Evolutionary conservation across 805 yeast species (phyloP), one percentile per base, ranked within the genome.

Genomic region (Wickerhamia fluorescens): DNA sequence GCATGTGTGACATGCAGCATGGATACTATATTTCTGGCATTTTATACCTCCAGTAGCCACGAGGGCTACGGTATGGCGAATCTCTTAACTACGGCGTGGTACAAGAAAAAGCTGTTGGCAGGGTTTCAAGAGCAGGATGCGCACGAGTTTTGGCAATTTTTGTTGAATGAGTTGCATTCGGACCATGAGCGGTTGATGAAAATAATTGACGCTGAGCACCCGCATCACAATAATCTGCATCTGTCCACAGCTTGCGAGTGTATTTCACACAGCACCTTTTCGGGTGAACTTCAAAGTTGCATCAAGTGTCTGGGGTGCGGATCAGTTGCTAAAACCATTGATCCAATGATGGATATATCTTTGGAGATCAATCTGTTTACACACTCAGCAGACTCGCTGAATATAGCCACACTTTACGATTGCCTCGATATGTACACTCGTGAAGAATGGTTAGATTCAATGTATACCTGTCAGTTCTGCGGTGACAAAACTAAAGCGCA

Each of bases 121-220:
- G 99, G 99, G 2, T 88, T 88, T 42, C 81, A 92, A 20, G 96
- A 92, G 55, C 99, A 92, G 56, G 99, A 92, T 52, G 97, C 98
- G 0, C 99, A 92, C 56, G 99, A 92, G 55, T 92, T 89, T 55
- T 80, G 94, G 80, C 96, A 92, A 50, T 88, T 89, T 50, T 48
- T 89, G 16, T 65, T 89, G 21, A 83, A 89, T 53, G 94, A 87
- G 54, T 56, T 92, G 33, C 98, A 92, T 53, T 57, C 54, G 31
- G 61, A 56, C 35, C 62, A 64, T 42, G 59, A 39, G 22, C 20
- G 37, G 7, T 25, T 35, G 14, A 23, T 27, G 12, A 18, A 23
- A n/a, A 24, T 26, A 16, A 26, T 25, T n/a, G 32, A 33, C 12
- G 29, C 26, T 7, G 40, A 33, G 4, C 34, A 23, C 11, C 18